Conservation (phyloP, 805 yeast genomes). For the Maudiozyma bulderi region DNA sequence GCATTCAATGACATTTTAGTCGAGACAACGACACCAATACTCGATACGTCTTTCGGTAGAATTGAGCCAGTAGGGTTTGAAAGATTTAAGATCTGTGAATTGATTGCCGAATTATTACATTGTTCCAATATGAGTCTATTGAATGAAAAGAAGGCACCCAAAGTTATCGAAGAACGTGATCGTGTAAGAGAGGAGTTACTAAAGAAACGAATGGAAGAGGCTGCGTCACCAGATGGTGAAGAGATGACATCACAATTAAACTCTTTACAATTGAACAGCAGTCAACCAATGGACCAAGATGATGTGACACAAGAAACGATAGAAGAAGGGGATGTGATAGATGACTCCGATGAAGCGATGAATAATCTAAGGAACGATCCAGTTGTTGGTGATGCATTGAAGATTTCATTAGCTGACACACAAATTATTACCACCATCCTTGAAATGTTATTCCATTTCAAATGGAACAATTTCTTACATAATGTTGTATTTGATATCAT, state of each 20-base stretch:
- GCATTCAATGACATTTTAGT: slow-evolving; percentile 52
- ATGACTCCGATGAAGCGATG: slow-evolving; percentile 28
- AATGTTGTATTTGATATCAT: slow-evolving; percentile 78
- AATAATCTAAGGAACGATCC: slow-evolving; percentile 42
- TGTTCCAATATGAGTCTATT: slow-evolving; percentile 92
- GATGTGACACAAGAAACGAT: slow-evolving; percentile 8
- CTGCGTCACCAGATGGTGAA: background rate
- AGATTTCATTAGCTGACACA: slow-evolving; percentile 58
- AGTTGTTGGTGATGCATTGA: slow-evolving; percentile 63
- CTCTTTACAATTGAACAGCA: slow-evolving; percentile 1
- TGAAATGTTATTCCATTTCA: slow-evolving; percentile 59
- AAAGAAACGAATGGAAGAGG: slow-evolving; percentile 9
- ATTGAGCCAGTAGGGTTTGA: slow-evolving; percentile 88
- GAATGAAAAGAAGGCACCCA: slow-evolving; percentile 67
- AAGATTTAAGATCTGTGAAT: slow-evolving; percentile 83
- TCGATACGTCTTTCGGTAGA: slow-evolving; percentile 38
- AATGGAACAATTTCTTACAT: slow-evolving; percentile 81
- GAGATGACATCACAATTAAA: slow-evolving; percentile 3
- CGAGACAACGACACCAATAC: slow-evolving; percentile 28
- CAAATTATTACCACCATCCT: slow-evolving; percentile 49
- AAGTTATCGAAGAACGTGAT: slow-evolving; percentile 63
- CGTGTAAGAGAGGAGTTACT: slow-evolving; percentile 36
- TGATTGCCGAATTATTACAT: slow-evolving; percentile 87
- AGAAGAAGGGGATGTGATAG: slow-evolving; percentile 4
- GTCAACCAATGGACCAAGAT: slow-evolving; percentile 3